Evolutionary conservation across 495 filamentous ascomycete genomes (phyloP).

Genomic region (Lindgomyces ingoldianus): DNA sequence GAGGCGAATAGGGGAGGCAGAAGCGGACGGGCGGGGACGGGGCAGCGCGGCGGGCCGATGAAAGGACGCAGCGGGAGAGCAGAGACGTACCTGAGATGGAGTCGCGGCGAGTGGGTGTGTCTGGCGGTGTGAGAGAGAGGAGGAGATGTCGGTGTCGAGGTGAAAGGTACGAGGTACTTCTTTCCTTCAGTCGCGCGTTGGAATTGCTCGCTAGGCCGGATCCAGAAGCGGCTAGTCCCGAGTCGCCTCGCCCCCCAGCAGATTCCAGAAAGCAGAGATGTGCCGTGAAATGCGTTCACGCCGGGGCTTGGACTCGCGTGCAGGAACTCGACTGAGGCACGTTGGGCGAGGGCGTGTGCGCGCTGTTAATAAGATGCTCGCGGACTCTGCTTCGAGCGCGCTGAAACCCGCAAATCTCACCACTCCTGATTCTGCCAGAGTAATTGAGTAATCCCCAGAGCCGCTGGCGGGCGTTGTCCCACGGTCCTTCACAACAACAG

Average conservation of each 20-base stretch:
- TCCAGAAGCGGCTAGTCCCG: conserved; percentile 24
- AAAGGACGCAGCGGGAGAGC: background rate
- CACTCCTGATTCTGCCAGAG: conserved; percentile 30
- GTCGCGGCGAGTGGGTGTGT: conserved; percentile 7
- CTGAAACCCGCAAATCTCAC: conserved; percentile 37
- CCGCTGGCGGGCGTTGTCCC: background rate
- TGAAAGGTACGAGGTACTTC: conserved; percentile 34
- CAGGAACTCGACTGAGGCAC: conserved; percentile 2
- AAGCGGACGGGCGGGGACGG: conserved; percentile 9
- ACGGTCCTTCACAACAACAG: conserved; percentile 6
- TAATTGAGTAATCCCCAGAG: conserved; percentile 33
- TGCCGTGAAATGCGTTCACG: background rate
- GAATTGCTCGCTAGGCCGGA: conserved; percentile 32
- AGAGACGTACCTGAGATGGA: conserved; percentile 33
- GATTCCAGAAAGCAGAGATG: background rate
- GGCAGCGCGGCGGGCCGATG: conserved; percentile 10
- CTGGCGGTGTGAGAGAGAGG: conserved; percentile 12
- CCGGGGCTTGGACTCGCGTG: background rate
- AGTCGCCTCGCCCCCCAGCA: conserved; percentile 21
- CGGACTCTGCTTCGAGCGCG: conserved; percentile 26
- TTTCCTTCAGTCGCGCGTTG: conserved; percentile 34
- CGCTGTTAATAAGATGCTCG: conserved; percentile 8
- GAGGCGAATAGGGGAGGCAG: conserved; percentile 32
- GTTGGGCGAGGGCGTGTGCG: background rate
- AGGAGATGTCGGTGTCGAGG: conserved; percentile 20